Evolutionary conservation across 345 rosid species (phyloP).

Genomic region (Angophora floribunda): DNA sequence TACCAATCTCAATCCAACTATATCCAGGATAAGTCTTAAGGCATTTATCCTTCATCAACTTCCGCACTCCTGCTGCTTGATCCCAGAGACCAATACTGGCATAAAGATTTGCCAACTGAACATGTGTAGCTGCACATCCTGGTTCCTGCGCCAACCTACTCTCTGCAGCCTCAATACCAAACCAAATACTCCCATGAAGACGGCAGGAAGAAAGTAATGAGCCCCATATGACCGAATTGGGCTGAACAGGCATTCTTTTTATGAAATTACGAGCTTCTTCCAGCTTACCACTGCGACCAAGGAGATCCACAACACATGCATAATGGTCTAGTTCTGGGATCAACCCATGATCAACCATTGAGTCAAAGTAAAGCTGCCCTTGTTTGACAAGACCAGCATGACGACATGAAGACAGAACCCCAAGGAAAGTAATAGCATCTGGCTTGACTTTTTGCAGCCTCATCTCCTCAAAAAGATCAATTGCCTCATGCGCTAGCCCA

Average conservation of each 20-base stretch:
- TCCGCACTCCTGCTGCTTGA: constrained; percentile 64
- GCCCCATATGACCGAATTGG: constrained; percentile 84
- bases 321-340: constrained; percentile 62
- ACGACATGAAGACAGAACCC: constrained; percentile 78
- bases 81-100: constrained; percentile 63
- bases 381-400: constrained; percentile 66
- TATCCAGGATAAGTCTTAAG: constrained; percentile 61
- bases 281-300: constrained; percentile 67
- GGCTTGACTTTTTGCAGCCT: constrained; percentile 29
- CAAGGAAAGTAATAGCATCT: constrained; percentile 75
- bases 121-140: constrained; percentile 64
- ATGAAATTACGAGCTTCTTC: constrained; percentile 62
- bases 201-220: constrained; percentile 78
- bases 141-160: constrained; percentile 64
- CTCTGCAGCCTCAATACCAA: constrained; percentile 81
- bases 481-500: constrained; percentile 52
- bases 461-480: constrained; percentile 60
- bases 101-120: constrained; percentile 71
- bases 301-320: constrained; percentile 88
- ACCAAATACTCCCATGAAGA: constrained; percentile 57
- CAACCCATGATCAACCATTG: constrained; percentile 47
- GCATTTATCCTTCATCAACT: constrained; percentile 71
- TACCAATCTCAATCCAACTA: constrained; percentile 84
- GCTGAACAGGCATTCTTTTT: constrained; percentile 49
- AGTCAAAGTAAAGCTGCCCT: constrained; percentile 45